A percentile compares a stretch with the other conserved stretches of the same genome.
phyloP scores from a whole-genome alignment of 345 rosid genomes.

The Ceriops zippeliana region DNA sequence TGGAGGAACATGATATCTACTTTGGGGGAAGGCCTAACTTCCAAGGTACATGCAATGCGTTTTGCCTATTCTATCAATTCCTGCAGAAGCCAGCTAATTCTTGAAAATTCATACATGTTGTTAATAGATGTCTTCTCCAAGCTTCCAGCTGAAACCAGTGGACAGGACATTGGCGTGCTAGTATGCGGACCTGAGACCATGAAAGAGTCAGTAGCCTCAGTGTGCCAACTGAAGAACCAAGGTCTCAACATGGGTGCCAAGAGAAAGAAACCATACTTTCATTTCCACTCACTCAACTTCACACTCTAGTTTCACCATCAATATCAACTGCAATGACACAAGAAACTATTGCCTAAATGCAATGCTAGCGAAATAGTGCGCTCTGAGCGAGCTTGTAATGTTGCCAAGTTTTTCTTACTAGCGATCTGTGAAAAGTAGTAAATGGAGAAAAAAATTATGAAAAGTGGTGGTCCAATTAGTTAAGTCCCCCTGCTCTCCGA shows the following conservation, averaged over 20 bases:
- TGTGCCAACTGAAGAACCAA: constrained; percentile 35
- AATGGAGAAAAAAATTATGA: neutral
- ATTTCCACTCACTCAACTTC: constrained; percentile 61
- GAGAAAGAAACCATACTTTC: constrained; percentile 35
- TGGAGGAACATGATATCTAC: constrained; percentile 55
- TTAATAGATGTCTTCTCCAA: constrained; percentile 48
- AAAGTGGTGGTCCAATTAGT: constrained; percentile 29
- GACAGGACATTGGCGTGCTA: constrained; percentile 53
- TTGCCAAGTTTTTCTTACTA: no score
- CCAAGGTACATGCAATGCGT: constrained; percentile 41
- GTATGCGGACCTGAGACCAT: constrained; percentile 82
- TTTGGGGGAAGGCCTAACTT: constrained; percentile 70
- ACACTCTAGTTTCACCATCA: constrained; percentile 28
- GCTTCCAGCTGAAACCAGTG: constrained; percentile 44
- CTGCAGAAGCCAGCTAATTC: no score
- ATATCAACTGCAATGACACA: neutral
- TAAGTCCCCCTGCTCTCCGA: neutral
- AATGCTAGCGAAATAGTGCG: no score
- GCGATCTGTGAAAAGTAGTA: constrained; percentile 13
- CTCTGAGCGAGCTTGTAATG: no score
- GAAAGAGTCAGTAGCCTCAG: constrained; percentile 60
- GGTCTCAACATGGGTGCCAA: constrained; percentile 21
- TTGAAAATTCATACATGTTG: neutral
- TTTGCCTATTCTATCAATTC: no score
- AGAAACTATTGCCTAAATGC: neutral